A percentile compares a stretch with the other conserved stretches of the same genome.
phyloP scores from a whole-genome alignment of 2,329 filamentous ascomycete genomes.

The Chaetomiaceae sp. region DNA sequence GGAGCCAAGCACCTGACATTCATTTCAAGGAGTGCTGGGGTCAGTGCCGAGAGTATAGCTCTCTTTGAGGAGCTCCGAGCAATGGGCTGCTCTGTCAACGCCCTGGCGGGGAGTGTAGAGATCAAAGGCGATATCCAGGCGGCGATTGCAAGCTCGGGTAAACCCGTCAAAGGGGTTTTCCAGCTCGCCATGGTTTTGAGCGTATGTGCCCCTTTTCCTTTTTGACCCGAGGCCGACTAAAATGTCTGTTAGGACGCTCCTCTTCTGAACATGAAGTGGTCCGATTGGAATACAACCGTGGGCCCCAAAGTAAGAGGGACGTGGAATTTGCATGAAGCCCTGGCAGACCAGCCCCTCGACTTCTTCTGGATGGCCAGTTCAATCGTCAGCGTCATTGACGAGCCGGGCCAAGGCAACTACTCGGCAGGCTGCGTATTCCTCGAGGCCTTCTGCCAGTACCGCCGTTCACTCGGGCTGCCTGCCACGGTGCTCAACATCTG shows the following conservation, averaged over 20 bases:
- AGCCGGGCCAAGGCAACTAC: constrained; percentile 35
- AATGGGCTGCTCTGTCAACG: not conserved
- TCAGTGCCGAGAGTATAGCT: not conserved
- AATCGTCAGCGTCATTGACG: constrained; percentile 30
- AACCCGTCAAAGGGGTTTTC: not conserved
- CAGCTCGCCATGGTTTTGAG: not conserved
- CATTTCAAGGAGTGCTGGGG: not conserved
- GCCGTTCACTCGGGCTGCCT: constrained; percentile 25
- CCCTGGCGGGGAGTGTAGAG: not conserved
- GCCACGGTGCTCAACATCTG: constrained; percentile 31
- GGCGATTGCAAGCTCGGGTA: not conserved
- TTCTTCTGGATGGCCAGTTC: constrained; percentile 20
- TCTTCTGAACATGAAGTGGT: not conserved
- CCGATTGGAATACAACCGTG: not conserved
- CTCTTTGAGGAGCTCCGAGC: not conserved
- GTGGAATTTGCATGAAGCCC: constrained; percentile 1
- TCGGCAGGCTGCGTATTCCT: constrained; percentile 33
- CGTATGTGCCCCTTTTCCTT: not conserved
- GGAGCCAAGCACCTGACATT: not conserved
- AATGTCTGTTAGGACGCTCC: not conserved
- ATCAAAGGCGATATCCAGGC: not conserved
- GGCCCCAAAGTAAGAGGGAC: constrained; percentile 3
- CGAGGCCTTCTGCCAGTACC: constrained; percentile 30
- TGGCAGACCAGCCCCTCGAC: not conserved
- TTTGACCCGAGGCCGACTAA: not conserved